phyloP scores from a whole-genome alignment of 2,329 filamentous ascomycete species.

The Dactylellina leptospora region DNA sequence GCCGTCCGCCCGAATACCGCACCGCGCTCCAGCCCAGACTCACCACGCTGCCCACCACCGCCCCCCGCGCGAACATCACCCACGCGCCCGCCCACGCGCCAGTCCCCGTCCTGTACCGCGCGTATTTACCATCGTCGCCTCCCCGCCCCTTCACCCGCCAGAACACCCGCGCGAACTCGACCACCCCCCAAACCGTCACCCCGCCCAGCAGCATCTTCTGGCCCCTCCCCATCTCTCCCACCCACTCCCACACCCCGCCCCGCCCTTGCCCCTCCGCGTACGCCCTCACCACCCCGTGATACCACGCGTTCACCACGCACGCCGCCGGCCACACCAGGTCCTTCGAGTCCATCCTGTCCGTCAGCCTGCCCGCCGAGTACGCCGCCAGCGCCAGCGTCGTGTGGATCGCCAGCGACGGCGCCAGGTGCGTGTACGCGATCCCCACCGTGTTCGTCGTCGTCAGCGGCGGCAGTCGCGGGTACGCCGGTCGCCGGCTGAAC shows the following conservation, averaged over 20 bases:
- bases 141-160: constrained; percentile 64
- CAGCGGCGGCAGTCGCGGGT: constrained; percentile 20
- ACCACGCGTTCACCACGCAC: constrained; percentile 69
- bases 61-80: constrained; percentile 68
- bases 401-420: constrained; percentile 67
- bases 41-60: constrained; percentile 67
- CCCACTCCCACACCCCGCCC: constrained; percentile 62
- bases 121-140: constrained; percentile 68
- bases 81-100: constrained; percentile 69
- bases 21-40: constrained; percentile 68
- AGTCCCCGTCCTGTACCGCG: constrained; percentile 66
- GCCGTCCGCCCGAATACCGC: constrained; percentile 56
- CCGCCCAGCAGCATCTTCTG: constrained; percentile 68
- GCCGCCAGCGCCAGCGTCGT: constrained; percentile 65
- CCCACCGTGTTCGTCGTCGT: constrained; percentile 61
- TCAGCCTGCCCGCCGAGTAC: constrained; percentile 66
- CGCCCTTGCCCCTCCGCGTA: constrained; percentile 64
- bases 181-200: constrained; percentile 68
- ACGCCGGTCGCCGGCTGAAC: constrained; percentile 21
- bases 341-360: constrained; percentile 68
- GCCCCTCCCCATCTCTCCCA: constrained; percentile 64
- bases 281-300: constrained; percentile 67
- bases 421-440: constrained; percentile 66
- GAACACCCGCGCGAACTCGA: constrained; percentile 67
- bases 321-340: constrained; percentile 69